Evolutionary conservation across 495 filamentous ascomycete genomes (phyloP), one percentile per base, ranked within the genome.

Genomic region (Aspergillus leporis): DNA sequence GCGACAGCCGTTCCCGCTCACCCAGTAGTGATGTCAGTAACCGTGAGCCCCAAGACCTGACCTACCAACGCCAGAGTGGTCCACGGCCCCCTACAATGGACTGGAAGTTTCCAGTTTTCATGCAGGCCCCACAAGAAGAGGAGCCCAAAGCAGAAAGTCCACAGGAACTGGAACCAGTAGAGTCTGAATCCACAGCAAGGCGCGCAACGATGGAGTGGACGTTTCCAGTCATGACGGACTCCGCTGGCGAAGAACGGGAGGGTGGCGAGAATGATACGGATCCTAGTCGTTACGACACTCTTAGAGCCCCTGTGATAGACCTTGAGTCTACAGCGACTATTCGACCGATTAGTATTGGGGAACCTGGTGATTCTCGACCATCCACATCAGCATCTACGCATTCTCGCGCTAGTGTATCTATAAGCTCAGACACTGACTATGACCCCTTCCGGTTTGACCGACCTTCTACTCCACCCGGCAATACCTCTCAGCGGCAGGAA

Each of bases 41-140:
- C 19, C 36, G 51, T 10, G 66, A 70, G 18, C 51, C 59, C 2
- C 58, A 72, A 12, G 72, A 73, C 28, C 59, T 70, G 5, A 58
- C 58, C 1, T 78, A 70, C 54, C 66, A 75, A 18, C 69, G 70
- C 4, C 60, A 56, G 8, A 71, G 66, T 10, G 78, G 70, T 1
- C 76, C 78, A 3, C 74, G 77, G 6, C 78, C 77, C 40, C 74
- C 77, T 7, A 80, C 79, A 5, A 79, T 79, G 75, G 78, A 78
- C 51, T 81, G 77, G 77, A 78, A 76, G 31, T 81, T 81, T 47
- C 78, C 78, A 0, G 51, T 63, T 1, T 77, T 79, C 48, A 65
- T 63, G 48, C 61, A 61, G 12, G 53, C 64, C 21, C 59, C 63
- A 32, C 67, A 70, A 21, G 69, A 70, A 21, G 66, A 61, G 12